Conservation (phyloP, 2,329 filamentous ascomycete genomes). For the Alternaria infectoria region DNA sequence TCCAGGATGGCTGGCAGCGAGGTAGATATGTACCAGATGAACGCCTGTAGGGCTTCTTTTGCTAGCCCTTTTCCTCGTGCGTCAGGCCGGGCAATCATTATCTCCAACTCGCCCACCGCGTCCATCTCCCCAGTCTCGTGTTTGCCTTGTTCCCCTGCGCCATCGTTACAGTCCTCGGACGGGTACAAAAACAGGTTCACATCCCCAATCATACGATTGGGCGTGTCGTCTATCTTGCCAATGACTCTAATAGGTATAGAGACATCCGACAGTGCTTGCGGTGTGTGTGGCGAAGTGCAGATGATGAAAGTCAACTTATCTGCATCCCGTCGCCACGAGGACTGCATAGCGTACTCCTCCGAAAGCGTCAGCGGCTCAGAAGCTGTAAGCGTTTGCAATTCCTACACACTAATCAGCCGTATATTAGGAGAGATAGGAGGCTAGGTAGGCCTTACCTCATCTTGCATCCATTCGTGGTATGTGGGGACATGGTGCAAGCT, state of each 20-base stretch:
- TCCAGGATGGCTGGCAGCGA: conserved; percentile 62
- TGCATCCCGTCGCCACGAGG: conserved; percentile 78
- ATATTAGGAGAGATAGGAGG: background rate
- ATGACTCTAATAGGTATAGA: background rate
- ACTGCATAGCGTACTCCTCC: conserved; percentile 90
- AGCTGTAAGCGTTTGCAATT: conserved; percentile 82
- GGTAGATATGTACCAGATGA: conserved; percentile 71
- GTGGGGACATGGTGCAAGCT: conserved; percentile 77
- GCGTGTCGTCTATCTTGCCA: conserved; percentile 57
- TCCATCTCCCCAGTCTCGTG: background rate
- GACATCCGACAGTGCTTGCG: background rate
- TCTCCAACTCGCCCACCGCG: conserved; percentile 75
- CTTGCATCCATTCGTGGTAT: conserved; percentile 93
- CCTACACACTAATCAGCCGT: conserved; percentile 25
- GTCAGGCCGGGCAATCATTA: conserved; percentile 75
- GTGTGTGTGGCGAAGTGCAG: conserved; percentile 54
- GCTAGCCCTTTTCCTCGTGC: conserved; percentile 71
- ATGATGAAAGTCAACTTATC: conserved; percentile 95
- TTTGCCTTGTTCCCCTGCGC: conserved; percentile 9
- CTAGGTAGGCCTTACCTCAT: conserved; percentile 58
- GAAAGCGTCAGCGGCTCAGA: conserved; percentile 81
- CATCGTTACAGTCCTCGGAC: conserved; percentile 23
- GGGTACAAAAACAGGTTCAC: conserved; percentile 72
- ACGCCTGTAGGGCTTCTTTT: conserved; percentile 66
- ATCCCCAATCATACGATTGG: conserved; percentile 57